Percentiles rank a stretch among this genome's conserved stretches.
Evolutionary conservation across 2,329 filamentous ascomycete species (phyloP).

Genomic region (Epichloe uncinata): DNA sequence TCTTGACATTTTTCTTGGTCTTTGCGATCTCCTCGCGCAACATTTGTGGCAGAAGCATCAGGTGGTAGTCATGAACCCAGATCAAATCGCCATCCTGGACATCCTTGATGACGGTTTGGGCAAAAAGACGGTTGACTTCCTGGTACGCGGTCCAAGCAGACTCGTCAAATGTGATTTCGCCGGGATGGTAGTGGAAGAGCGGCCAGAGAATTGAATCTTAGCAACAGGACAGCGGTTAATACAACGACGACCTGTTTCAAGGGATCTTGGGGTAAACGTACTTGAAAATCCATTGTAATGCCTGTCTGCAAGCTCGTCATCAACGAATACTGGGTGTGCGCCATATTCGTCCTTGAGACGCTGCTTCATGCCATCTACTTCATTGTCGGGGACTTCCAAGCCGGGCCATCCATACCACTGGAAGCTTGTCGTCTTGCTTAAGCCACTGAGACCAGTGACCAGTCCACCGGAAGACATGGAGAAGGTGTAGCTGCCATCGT

Average conservation of each 20-base stretch:
- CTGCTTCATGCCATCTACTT: constrained; percentile 60
- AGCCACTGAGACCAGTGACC: constrained; percentile 81
- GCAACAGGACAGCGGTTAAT: not conserved
- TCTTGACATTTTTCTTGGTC: constrained; percentile 81
- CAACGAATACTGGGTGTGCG: constrained; percentile 83
- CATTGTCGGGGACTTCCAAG: constrained; percentile 75
- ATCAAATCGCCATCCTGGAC: constrained; percentile 89
- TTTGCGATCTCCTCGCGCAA: constrained; percentile 76
- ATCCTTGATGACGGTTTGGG: constrained; percentile 72
- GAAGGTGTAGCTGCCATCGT: constrained; percentile 84
- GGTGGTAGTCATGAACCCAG: constrained; percentile 97
- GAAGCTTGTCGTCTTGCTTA: constrained; percentile 86
- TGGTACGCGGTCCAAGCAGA: constrained; percentile 86
- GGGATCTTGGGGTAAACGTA: constrained; percentile 29
- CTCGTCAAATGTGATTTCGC: constrained; percentile 96
- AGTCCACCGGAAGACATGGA: constrained; percentile 95
- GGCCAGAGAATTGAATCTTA: constrained; percentile 95
- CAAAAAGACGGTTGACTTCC: constrained; percentile 86
- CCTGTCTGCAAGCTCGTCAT: constrained; percentile 81
- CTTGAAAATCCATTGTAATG: constrained; percentile 98
- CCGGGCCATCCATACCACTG: constrained; percentile 99
- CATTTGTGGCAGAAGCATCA: constrained; percentile 95
- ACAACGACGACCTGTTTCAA: not conserved
- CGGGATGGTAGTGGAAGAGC: constrained; percentile 95
- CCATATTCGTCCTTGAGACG: constrained; percentile 77